Conservation (phyloP, 345 rosid genomes). For the Pseudoturritis turrita region DNA sequence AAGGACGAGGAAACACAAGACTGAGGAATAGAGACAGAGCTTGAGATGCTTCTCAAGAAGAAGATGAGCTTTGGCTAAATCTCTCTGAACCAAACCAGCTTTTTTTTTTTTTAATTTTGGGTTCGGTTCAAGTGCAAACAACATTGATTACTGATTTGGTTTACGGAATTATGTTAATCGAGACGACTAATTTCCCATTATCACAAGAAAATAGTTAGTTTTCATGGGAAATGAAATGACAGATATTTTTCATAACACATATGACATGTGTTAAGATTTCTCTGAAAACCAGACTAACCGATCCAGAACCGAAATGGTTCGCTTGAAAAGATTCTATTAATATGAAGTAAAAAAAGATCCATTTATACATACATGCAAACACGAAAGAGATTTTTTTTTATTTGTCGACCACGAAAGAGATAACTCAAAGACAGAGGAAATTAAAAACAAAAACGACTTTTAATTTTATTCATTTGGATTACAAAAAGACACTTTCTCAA, state of each 20-base stretch:
- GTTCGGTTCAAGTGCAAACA: neutral
- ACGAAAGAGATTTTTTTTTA: too few species aligned
- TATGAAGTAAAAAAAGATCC: too few species aligned
- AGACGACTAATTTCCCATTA: neutral
- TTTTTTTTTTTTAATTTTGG: neutral
- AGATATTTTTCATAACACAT: too few species aligned
- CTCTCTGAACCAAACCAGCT: neutral
- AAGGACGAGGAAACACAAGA: conserved; percentile 38
- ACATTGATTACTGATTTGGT: neutral
- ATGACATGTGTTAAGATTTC: too few species aligned
- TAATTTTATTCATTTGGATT: conserved; percentile 12
- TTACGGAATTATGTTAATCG: neutral
- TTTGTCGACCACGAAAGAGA: neutral
- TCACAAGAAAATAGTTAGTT: neutral
- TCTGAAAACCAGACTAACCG: too few species aligned
- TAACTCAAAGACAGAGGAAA: neutral
- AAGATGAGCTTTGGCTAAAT: neutral
- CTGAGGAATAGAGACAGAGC: neutral
- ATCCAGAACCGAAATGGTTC: too few species aligned
- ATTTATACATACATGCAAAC: too few species aligned
- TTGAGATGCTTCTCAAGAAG: neutral
- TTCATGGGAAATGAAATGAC: too few species aligned
- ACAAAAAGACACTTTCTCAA: neutral
- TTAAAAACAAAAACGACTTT: neutral
- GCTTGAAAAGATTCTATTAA: too few species aligned